Evolutionary conservation across 2,329 filamentous ascomycete species (phyloP).

Genomic region (Fulvia fulva): DNA sequence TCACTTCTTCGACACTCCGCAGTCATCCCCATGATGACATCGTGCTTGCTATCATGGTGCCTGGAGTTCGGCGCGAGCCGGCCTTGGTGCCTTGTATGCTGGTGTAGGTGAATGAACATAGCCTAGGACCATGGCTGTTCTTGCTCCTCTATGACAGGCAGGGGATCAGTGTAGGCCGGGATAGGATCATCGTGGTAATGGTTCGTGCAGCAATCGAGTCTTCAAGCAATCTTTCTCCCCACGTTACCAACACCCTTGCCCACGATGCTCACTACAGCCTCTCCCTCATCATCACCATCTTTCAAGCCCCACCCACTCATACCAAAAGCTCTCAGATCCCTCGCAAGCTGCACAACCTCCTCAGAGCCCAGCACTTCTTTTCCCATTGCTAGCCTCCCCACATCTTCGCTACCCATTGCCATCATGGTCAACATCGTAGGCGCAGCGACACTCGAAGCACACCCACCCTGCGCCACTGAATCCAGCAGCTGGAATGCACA

Average conservation of each 20-base stretch:
- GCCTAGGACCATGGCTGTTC: too few relatives aligned
- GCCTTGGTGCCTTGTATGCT: background rate
- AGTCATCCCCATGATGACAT: background rate
- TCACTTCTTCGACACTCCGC: background rate
- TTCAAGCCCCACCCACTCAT: slow-evolving; percentile 86
- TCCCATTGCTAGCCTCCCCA: slow-evolving; percentile 78
- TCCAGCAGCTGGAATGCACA: slow-evolving; percentile 89
- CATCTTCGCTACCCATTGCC: slow-evolving; percentile 97
- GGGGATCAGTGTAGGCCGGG: too few relatives aligned
- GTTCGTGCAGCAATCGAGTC: too few relatives aligned
- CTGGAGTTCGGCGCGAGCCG: background rate
- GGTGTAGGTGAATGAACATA: too few relatives aligned
- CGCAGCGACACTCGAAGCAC: slow-evolving; percentile 67
- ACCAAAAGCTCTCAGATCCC: slow-evolving; percentile 85
- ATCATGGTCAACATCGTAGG: slow-evolving; percentile 79
- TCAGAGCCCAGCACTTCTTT: slow-evolving; percentile 78
- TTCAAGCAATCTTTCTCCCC: slow-evolving; percentile 75
- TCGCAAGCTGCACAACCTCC: slow-evolving; percentile 71
- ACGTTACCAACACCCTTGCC: slow-evolving; percentile 92
- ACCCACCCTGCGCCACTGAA: slow-evolving; percentile 75
- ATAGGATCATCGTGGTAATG: too few relatives aligned
- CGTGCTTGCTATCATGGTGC: background rate
- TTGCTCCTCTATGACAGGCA: too few relatives aligned
- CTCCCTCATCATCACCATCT: slow-evolving; percentile 58
- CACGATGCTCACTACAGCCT: slow-evolving; percentile 86